A percentile compares a stretch with the other conserved stretches of the same genome.
Conservation (phyloP, 2,329 filamentous ascomycete species). For the Thermomyces lanuginosus region DNA sequence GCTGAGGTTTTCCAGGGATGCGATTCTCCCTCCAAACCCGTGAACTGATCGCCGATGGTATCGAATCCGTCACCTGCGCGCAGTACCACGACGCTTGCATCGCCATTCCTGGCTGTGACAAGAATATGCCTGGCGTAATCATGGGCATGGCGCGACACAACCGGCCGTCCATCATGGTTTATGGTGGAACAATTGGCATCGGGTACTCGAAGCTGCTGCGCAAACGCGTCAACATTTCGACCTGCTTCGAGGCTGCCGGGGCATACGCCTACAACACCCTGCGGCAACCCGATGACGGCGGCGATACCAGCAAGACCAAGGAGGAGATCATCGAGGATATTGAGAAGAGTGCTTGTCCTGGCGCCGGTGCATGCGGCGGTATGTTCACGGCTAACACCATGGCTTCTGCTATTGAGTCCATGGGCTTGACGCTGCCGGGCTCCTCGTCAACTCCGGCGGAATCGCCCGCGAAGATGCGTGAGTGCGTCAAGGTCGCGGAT, state of each 20-base stretch:
- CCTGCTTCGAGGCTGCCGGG: constrained; percentile 74
- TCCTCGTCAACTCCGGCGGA: constrained; percentile 70
- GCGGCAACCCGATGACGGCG: constrained; percentile 48
- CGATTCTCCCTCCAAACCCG: constrained; percentile 78
- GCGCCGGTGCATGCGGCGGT: constrained; percentile 66
- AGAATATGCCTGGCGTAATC: constrained; percentile 89
- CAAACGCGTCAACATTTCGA: constrained; percentile 71
- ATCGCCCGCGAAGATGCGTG: constrained; percentile 68
- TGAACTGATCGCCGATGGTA: constrained; percentile 85
- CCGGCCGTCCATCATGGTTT: constrained; percentile 85
- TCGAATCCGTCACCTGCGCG: constrained; percentile 82
- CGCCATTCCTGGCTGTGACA: constrained; percentile 84
- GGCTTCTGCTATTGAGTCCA: constrained; percentile 78
- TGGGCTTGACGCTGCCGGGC: constrained; percentile 68
- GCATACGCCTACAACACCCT: constrained; percentile 65
- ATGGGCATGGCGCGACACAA: constrained; percentile 89
- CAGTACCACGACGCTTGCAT: constrained; percentile 90
- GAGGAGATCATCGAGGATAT: constrained; percentile 74
- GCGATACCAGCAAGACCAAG: constrained; percentile 47
- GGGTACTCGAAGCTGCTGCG: constrained; percentile 65
- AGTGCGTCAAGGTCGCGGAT: constrained; percentile 66
- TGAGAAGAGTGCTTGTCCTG: constrained; percentile 61
- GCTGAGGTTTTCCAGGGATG: constrained; percentile 48
- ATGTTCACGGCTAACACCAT: constrained; percentile 96
- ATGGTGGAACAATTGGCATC: constrained; percentile 77